Evolutionary conservation across 306 rosid genomes (phyloP), one percentile per base, ranked within the genome.

Genomic region (Cotoneaster glaucophyllus): DNA sequence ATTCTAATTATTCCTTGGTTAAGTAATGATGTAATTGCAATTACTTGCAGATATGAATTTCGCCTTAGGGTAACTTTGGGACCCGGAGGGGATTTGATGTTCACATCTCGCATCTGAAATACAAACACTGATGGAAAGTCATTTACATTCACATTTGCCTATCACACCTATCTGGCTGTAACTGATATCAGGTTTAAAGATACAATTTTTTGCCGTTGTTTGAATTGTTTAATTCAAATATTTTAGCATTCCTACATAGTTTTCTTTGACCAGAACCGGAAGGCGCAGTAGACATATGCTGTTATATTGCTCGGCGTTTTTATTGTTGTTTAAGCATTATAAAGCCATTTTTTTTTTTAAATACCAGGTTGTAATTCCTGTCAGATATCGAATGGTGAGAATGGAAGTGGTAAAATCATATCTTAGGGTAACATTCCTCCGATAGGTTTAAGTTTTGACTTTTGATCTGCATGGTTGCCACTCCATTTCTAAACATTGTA

Each of bases 81-180:
- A 53, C 88, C 96, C 56, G 82, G 78, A 18, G 93, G 97, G 76
- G 92, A 85, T 62, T 76, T 93, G 74, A 79, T 83, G 90, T 34
- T 90, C 85, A 90, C 90, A 11, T 88, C 97, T 11, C 90, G 97
- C 61, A 87, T 90, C 77, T 88, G 96, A 74, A 93, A 93, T 76
- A 87, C 93, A 65, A 88, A 86, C 56, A 83, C 79, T 21, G 96
- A 88, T 83, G 97, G 92, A 53, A 88, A 86, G 81, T 74, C 91
- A 0, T 87, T 93, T 78, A 78, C 87, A 31, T 93, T 93, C 85
- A 86, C 96, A 58, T 90, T 93, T 79, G 88, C 97, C 76, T 90
- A 87, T 67, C 88, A 87, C 70, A 78, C 96, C 31, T 87, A 90
- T 79, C 78, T 93, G 67, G 70, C 75, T 70, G 89, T 93, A 69